Conservation (phyloP, 805 yeast species). For the Cyberlindnera mycetangii region DNA sequence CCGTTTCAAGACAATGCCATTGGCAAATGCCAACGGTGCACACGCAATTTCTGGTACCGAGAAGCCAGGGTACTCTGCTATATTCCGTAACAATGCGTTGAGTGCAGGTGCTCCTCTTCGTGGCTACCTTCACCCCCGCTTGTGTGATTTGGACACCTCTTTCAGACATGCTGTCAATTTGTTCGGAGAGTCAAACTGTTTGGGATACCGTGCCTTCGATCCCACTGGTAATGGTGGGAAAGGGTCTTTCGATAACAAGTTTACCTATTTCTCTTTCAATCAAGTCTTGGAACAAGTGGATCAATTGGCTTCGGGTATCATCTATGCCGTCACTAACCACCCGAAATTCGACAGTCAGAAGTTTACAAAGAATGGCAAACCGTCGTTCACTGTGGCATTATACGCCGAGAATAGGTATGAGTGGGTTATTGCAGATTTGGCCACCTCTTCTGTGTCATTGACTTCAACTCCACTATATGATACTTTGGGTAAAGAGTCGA, state of each 20-base stretch:
- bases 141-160: slow-evolving; percentile 3
- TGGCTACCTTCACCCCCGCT: slow-evolving; percentile 4
- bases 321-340: slow-evolving; percentile 24
- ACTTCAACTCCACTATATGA: slow-evolving; percentile 53
- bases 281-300: slow-evolving; percentile 39
- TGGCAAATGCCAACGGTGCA: slow-evolving; percentile 1
- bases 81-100: slow-evolving; percentile 7
- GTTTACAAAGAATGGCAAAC: slow-evolving; percentile 11
- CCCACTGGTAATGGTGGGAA: slow-evolving; percentile 22
- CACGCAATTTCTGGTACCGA: slow-evolving; percentile 7
- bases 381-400: slow-evolving; percentile 47
- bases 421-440: slow-evolving; percentile 68
- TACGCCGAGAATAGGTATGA: slow-evolving; percentile 56
- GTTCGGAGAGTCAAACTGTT: slow-evolving; percentile 28
- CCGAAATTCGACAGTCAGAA: slow-evolving; percentile 10
- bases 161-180: slow-evolving; percentile 12
- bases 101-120: neutral
- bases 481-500: slow-evolving; percentile 55
- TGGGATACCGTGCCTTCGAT: slow-evolving; percentile 34
- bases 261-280: slow-evolving; percentile 38
- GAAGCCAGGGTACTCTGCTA: slow-evolving; percentile 9
- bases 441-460: slow-evolving; percentile 53
- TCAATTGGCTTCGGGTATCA: slow-evolving; percentile 45
- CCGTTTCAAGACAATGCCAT: slow-evolving; percentile 3
- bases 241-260: slow-evolving; percentile 29